Conservation (phyloP, 2,329 filamentous ascomycete genomes). For the Penicillium sp. region DNA sequence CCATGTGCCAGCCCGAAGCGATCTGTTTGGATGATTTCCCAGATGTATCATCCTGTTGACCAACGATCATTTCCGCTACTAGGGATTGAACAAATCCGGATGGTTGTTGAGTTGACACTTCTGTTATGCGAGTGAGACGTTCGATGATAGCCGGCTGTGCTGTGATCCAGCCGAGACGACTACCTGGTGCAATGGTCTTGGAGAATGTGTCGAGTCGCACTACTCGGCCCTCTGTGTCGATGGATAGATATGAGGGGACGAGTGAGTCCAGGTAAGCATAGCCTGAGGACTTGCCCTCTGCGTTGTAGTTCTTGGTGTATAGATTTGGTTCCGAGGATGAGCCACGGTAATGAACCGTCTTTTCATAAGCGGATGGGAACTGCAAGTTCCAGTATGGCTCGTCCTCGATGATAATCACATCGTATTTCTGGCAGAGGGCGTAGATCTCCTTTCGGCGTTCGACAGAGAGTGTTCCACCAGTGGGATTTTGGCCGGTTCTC, state of each 20-base stretch:
- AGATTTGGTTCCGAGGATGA: neutral
- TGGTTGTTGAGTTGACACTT: neutral
- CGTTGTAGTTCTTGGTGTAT: neutral
- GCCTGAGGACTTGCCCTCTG: neutral
- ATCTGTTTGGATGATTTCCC: neutral
- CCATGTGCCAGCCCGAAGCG: neutral
- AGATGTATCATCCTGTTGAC: neutral
- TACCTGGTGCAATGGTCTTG: neutral
- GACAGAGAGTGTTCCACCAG: neutral
- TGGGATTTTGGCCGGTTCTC: neutral
- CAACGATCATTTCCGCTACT: neutral
- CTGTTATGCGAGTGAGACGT: neutral
- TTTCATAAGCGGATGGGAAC: neutral
- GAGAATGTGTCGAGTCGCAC: neutral
- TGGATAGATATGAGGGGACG: neutral
- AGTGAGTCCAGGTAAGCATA: neutral
- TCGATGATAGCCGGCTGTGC: neutral
- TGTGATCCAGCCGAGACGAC: neutral
- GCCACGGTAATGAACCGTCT: neutral
- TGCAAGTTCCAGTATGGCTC: neutral
- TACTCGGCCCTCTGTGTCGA: neutral
- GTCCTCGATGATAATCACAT: neutral
- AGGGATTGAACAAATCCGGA: neutral
- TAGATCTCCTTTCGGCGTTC: neutral
- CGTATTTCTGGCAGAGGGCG: neutral